Conservation (phyloP, 148 eudicot species). For the Vaccinium corymbosum region DNA sequence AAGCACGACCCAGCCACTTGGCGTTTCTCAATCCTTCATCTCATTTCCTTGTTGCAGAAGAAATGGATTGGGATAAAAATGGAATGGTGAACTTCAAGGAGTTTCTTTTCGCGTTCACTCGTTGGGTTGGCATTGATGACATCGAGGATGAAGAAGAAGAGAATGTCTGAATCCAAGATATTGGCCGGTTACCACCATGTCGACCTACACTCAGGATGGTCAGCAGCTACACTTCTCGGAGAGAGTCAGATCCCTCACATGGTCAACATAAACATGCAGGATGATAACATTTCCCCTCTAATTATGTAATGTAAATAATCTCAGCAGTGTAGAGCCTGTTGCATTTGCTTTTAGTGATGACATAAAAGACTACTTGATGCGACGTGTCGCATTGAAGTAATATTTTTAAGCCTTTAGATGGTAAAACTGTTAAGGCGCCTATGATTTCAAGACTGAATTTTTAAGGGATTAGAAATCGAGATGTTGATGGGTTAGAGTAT, state of each 20-base stretch:
- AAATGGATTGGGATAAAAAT: constrained; percentile 97
- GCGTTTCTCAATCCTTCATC: background rate
- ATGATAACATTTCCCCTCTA: background rate
- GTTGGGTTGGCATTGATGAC: constrained; percentile 86
- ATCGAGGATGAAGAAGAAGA: constrained; percentile 56
- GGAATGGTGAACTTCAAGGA: constrained; percentile 95
- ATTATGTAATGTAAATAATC: constrained; percentile 1
- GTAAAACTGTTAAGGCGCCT: background rate
- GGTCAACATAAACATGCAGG: background rate
- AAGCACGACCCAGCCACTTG: background rate
- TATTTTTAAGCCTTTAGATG: background rate
- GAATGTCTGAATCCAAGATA: background rate
- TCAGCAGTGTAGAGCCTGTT: constrained; percentile 1
- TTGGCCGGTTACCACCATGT: background rate
- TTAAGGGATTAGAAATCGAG: background rate
- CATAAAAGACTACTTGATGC: background rate
- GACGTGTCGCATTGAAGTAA: background rate
- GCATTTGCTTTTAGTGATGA: background rate
- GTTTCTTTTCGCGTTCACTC: constrained; percentile 83
- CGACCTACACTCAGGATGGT: background rate
- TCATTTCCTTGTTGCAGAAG: constrained; percentile 51
- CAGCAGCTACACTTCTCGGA: background rate
- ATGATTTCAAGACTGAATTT: background rate
- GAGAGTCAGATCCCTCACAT: background rate
- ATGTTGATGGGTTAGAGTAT: background rate